Base-by-base conservation (phyloP, 345 rosid genomes). In the Populus tremula region DNA sequence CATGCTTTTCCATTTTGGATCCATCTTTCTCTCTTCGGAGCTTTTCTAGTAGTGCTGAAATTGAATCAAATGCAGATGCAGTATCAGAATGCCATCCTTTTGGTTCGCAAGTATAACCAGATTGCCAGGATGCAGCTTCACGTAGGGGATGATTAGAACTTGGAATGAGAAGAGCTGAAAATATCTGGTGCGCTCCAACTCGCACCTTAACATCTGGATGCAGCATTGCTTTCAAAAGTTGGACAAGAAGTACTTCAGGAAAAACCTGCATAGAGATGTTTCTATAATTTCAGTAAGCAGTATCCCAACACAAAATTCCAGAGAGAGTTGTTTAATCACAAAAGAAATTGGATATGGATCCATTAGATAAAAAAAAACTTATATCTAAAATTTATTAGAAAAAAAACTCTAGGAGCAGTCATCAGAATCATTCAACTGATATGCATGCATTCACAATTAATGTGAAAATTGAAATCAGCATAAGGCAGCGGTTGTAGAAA, bases 141-240 rank as follows among this genome's bases (percentile, higher is more conserved):
- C 81, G 78, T 54, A 75, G 87, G 66, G 87, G 85, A 64, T 82
- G 82, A 74, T 65, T 82, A 72, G 90, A 87, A 83, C 86, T 87
- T 47, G 96, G 91, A 84, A 87, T 81, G 47, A 96, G 92, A 86
- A 96, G 91, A 81, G 86, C 83, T 1, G 98, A 92, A 86, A 93
- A 91, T 83, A 93, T 88, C 74, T 88, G 94, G 82, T 92, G 99
- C 2, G 90, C 98, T 78, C 93, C 95, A 49, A 91, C 93, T 41
- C 98, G 97, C 39, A 88, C 94, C 83, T 89, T 94, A 64, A 90
- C 80, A 78, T 91, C 91, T 67, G 98, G 89, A 88, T 93, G 97
- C 82, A 96, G 77, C 97, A 93, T 93, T 82, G 85, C 94, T 79
- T 85, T 90, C 82, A 96, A 79, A 81, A 96, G 92, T 69, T 92